Evolutionary conservation across 352 stramenopile species (phyloP), one percentile per base, ranked within the genome.

Genomic region (Phytophthora pini): DNA sequence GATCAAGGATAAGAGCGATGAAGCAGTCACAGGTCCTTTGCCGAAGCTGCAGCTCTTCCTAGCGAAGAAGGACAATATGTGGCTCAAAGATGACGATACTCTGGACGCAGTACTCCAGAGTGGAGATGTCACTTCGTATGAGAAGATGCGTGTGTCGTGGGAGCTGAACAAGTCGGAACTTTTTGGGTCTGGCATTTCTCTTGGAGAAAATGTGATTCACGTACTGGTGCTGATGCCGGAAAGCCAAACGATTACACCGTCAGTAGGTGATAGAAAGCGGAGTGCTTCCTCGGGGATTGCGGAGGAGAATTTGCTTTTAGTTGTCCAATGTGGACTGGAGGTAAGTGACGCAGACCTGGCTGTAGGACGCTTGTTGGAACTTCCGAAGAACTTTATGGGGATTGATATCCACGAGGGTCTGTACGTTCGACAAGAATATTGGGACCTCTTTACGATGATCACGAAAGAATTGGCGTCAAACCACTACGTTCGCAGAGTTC

Each of bases 391-490:
- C 0, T 34, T 34, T 10, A 10, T 34, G 29, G 29, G 29, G 9
- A 34, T 34, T 34, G 29, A 34, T 34, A 34, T 65, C 7, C 0
- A 22, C 10, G 43, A 70, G 3, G 56, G 50, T 4, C 58, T 72
- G 56, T 72, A 63, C 39, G 49, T 72, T 29, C 56, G 56, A 49
- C 50, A 67, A 39, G 63, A 72, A 24, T 67, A 72, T 56, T 67
- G 43, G 63, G 56, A 62, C 13, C 50, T 67, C 9, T n/a, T 61
- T 13, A 4, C 48, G 3, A 59, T 63, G 0, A 66, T 71, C 22
- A 11, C 38, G 27, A 0, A 54, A 27, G 2, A 24, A 47, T 41
- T 71, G 22, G 17, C 6, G 27, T 17, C 26, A 32, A 17, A 56
- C 46, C 1, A 11, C 12, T 32, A 11, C 1, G 5, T 46, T 2